Evolutionary conservation across 2,329 filamentous ascomycete genomes (phyloP), one percentile per base, ranked within the genome.

Genomic region (Scytalidium sp.): DNA sequence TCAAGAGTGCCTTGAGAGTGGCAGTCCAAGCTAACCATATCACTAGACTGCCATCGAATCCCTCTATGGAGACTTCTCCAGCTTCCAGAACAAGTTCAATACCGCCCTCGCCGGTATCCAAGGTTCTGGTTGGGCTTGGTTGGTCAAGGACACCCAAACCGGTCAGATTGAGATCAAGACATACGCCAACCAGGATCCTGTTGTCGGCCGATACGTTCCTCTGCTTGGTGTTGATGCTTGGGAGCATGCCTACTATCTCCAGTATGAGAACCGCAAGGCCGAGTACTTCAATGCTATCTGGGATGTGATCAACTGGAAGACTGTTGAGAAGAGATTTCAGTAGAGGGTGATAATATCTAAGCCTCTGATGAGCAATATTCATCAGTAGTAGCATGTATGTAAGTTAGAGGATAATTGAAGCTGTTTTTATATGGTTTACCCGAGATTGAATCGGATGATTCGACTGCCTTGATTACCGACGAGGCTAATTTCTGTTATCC

Each of bases 241-340:
- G 91, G 91, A 96, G 79, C 91, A 96, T 73, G 91, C 91, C 46
- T 96, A 95, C 78, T 95, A 96, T 75, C 79, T 96, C 55, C 90
- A 96, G 76, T 96, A 96, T 75, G 82, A 96, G 83, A 96, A 96
- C 80, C 86, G 90, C 72, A 96, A 96, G 84, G 91, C 87, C 50
- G 91, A 96, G 76, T 96, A 96, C 79, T 96, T 96, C 73, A 81
- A 81, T 63, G 90, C 90, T 51, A 87, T 96, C 68, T 96, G 92
- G 92, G 89, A 96, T 60, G 91, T 96, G 45, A 77, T 96, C 70
- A 96, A 96, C 84, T 97, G 92, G 92, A 90, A 91, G 81, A 83
- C 87, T 25, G 92, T 90, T 41, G 85, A 88, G 69, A 83, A 85
- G 78, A 83, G 90, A 57, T 90, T 90, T 65, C 73, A 74, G 59